phyloP scores from a whole-genome alignment of 1,139 yeast genomes.

The Diutina sp. region DNA sequence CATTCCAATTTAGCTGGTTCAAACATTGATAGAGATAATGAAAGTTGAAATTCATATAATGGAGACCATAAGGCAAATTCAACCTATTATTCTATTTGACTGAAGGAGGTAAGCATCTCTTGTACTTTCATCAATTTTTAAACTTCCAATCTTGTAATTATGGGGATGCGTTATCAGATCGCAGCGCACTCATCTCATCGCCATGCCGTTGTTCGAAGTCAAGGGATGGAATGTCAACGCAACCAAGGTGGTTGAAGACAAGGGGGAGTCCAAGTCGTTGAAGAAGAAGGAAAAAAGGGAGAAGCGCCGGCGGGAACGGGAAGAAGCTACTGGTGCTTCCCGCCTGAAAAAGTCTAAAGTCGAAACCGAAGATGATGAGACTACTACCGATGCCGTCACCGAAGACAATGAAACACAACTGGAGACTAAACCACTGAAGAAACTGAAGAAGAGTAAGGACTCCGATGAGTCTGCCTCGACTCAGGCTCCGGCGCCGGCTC shows the following conservation, averaged over 20 bases:
- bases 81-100: too few species aligned
- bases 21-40: too few species aligned
- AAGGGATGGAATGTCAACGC: slow-evolving; percentile 71
- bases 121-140: too few species aligned
- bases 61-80: too few species aligned
- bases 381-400: background rate
- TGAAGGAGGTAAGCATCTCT: too few species aligned
- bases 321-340: background rate
- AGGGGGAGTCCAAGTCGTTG: slow-evolving; percentile 16
- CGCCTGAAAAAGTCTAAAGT: background rate
- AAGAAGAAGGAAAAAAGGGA: slow-evolving; percentile 11
- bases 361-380: background rate
- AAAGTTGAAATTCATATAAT: too few species aligned
- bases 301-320: slow-evolving; percentile 12
- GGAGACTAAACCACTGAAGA: background rate
- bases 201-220: slow-evolving; percentile 64
- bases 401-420: background rate
- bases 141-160: too few species aligned
- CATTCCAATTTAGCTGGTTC: too few species aligned
- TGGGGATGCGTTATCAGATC: background rate
- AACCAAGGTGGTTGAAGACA: slow-evolving; percentile 30
- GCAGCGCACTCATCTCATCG: slow-evolving; percentile 1
- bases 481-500: slow-evolving; percentile 10
- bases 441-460: background rate
- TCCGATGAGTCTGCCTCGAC: slow-evolving; percentile 3